Conservation (phyloP, 2,329 filamentous ascomycete species). For the Penicillium vulpinum region DNA sequence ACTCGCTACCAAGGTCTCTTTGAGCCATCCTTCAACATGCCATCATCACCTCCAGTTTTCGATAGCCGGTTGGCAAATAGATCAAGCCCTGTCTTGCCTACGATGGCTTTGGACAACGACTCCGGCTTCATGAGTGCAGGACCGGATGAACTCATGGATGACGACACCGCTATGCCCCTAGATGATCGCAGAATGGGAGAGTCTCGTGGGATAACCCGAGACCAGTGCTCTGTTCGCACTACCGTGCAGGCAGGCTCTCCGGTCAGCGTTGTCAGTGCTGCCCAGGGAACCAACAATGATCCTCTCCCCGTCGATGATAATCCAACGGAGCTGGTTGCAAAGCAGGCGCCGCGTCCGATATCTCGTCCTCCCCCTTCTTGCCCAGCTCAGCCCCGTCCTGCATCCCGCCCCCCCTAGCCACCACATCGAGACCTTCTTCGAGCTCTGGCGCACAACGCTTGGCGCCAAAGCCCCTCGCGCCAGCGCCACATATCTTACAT, state of each 20-base stretch:
- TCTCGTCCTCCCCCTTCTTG: constrained; percentile 29
- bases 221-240: constrained; percentile 25
- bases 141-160: constrained; percentile 67
- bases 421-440: constrained; percentile 40
- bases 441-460: constrained; percentile 35
- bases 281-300: constrained; percentile 22
- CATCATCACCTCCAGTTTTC: constrained; percentile 84
- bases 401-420: neutral
- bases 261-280: constrained; percentile 20
- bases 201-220: constrained; percentile 18
- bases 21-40: constrained; percentile 76
- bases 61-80: constrained; percentile 63
- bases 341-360: constrained; percentile 22
- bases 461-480: constrained; percentile 40
- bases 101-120: constrained; percentile 59
- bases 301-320: constrained; percentile 22
- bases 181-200: constrained; percentile 24
- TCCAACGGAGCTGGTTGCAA: constrained; percentile 20
- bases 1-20: constrained; percentile 52
- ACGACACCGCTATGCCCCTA: constrained; percentile 47
- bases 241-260: constrained; percentile 31
- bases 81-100: constrained; percentile 76
- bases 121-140: constrained; percentile 86
- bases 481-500: constrained; percentile 38
- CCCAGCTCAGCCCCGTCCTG: neutral